Conservation (phyloP, 2,329 filamentous ascomycete genomes). For the Aspergillus sp. region DNA sequence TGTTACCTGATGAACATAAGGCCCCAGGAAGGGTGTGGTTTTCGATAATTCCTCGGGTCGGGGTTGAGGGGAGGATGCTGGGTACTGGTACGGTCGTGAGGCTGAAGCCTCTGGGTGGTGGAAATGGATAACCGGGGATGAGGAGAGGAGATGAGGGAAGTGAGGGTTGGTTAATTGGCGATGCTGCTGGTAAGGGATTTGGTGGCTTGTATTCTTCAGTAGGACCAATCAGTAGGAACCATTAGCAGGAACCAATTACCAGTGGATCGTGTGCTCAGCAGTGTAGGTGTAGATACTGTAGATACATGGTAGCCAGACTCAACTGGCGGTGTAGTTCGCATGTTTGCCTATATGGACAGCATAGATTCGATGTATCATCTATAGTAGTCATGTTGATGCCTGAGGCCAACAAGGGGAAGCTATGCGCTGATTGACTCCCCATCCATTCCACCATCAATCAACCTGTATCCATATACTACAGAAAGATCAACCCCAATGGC, state of each 20-base stretch:
- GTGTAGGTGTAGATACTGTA: too few species aligned
- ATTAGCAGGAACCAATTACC: slow-evolving; percentile 17
- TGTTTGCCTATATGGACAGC: too few species aligned
- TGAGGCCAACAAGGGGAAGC: not conserved
- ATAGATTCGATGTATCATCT: too few species aligned
- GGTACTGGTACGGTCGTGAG: slow-evolving; percentile 13
- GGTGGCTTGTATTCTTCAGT: slow-evolving; percentile 18
- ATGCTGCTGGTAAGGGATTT: slow-evolving; percentile 7
- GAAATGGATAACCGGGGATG: slow-evolving; percentile 1
- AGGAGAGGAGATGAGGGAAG: not conserved
- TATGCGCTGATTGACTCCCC: too few species aligned
- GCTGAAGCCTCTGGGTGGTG: slow-evolving; percentile 8
- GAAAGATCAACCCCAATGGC: too few species aligned
- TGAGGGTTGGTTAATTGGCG: slow-evolving; percentile 5
- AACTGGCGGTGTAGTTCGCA: not conserved
- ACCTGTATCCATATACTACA: too few species aligned
- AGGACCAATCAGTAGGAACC: slow-evolving; percentile 13
- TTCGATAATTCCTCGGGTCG: slow-evolving; percentile 16
- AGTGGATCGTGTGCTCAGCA: slow-evolving; percentile 3
- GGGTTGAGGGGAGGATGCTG: slow-evolving; percentile 15
- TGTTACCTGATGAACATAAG: slow-evolving; percentile 25
- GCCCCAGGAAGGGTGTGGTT: slow-evolving; percentile 16
- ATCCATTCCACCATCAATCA: too few species aligned
- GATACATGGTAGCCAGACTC: not conserved
- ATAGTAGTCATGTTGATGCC: not conserved